A percentile compares a stretch with the other conserved stretches of the same genome.
Evolutionary conservation across 140 eudicot species (phyloP).

Genomic region (Ambrosia hybrid): DNA sequence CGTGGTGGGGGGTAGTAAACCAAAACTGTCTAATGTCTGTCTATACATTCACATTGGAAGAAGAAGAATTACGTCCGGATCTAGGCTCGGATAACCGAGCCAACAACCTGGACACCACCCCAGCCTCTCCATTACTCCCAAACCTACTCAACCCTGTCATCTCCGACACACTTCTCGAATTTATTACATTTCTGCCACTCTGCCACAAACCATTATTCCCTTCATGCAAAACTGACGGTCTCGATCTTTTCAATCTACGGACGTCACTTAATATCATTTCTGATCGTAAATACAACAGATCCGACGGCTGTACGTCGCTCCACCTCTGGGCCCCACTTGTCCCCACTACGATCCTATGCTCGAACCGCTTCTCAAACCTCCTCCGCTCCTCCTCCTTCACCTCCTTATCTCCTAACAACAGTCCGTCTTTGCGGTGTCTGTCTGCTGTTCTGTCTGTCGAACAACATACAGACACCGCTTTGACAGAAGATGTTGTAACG

Average conservation of each 20-base stretch:
- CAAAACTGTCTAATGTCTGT: neutral
- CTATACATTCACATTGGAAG: conserved; percentile 26
- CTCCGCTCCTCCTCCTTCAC: conserved; percentile 22
- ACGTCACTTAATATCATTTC: conserved; percentile 63
- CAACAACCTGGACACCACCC: conserved; percentile 66
- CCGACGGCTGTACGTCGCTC: conserved; percentile 89
- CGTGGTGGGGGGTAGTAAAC: conserved; percentile 7
- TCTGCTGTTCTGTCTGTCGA: too few species aligned
- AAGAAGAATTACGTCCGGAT: conserved; percentile 33
- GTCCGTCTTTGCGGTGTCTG: conserved; percentile 47
- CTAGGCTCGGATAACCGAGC: conserved; percentile 63
- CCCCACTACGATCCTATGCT: conserved; percentile 68
- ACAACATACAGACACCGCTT: neutral
- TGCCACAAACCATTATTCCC: conserved; percentile 42
- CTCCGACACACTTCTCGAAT: conserved; percentile 94
- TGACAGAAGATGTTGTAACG: neutral
- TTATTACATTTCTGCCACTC: conserved; percentile 63
- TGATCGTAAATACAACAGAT: conserved; percentile 57
- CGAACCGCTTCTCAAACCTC: conserved; percentile 37
- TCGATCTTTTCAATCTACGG: conserved; percentile 39
- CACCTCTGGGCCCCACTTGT: conserved; percentile 45
- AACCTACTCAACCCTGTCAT: conserved; percentile 81
- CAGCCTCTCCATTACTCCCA: conserved; percentile 43
- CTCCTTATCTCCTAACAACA: conserved; percentile 32
- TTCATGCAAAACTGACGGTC: conserved; percentile 45